phyloP scores from a whole-genome alignment of 2,329 filamentous ascomycete species.

The Pseudogymnoascus sp. region DNA sequence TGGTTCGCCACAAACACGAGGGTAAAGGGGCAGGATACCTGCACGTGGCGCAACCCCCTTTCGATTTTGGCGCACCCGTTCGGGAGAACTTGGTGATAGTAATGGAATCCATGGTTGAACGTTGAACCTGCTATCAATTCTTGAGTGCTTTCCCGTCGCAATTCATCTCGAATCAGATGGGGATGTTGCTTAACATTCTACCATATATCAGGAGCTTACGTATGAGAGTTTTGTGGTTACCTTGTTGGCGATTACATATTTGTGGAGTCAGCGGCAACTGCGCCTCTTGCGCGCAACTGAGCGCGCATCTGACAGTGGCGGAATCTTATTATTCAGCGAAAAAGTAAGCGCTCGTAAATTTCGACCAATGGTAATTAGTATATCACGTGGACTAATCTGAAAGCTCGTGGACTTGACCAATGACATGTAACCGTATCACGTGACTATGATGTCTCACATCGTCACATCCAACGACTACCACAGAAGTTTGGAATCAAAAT shows the following conservation, averaged over 20 bases:
- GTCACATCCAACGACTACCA: background rate
- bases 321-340: background rate
- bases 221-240: background rate
- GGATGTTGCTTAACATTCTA: background rate
- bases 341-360: background rate
- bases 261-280: background rate
- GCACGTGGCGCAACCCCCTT: constrained; percentile 3
- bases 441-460: background rate
- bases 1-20: background rate
- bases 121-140: background rate
- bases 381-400: background rate
- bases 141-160: background rate
- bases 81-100: background rate
- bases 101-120: background rate
- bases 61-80: background rate
- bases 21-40: background rate
- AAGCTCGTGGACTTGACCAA: background rate
- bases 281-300: background rate
- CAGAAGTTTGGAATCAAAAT: background rate
- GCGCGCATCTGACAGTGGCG: background rate
- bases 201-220: background rate
- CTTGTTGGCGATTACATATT: background rate
- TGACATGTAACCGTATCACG: background rate
- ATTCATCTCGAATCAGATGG: background rate
- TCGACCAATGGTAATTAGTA: background rate